Base-by-base conservation (phyloP, 1,284 basidiomycete species). In the Cystobasidiaceae sp. region DNA sequence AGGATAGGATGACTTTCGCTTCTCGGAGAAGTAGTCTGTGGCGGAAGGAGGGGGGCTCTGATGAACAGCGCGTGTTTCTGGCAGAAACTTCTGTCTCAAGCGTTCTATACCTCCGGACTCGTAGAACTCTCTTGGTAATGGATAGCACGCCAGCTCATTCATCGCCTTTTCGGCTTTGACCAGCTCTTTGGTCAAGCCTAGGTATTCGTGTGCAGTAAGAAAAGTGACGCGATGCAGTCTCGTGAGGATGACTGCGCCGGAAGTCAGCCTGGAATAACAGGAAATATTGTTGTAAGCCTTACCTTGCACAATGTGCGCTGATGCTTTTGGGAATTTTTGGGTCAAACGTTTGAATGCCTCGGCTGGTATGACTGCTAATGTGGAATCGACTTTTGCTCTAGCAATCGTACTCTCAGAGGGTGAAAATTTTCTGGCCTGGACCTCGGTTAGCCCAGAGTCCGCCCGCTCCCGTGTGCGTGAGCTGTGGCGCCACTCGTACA, bases 201-300 rank as follows among this genome's bases (percentile, higher is more conserved):
- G 84, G 76, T 97, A 99, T 74, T 89, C 89, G 78, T 98, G 94
- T 0, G 96, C 93, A 34, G 89, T 82, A 72, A 80, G 89, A 80
- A 99, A 97, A 0, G 96, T 99, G 11, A 98, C 96, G 19, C 94
- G 86, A 48, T 92, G 92, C 74, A 99, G 94, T 1, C 94, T 85
- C 3, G 96, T 94, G 56, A 99, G 80, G 69, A 97, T 96, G 37
- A 97, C 93, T 90, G 71, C 11, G 67, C 45, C 54, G 33, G 3
- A 11, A 25, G 48, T 17, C 21, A 30, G 50, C 15, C 44, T 19
- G 17, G 8, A 56, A 25, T 4, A 9, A 19, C 13, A 15, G 37
- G 15, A n/a, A 37, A 30, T 50, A 7, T 11, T 11, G 34, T 7
- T 7, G 46, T 58, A 70, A 62, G 21, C 70, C 74, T 48, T 71